These are phyloP conservation scores for Dovyalis caffra DNA, from an alignment of 345 rosid genomes.

Conservation along the genomic window DNA sequence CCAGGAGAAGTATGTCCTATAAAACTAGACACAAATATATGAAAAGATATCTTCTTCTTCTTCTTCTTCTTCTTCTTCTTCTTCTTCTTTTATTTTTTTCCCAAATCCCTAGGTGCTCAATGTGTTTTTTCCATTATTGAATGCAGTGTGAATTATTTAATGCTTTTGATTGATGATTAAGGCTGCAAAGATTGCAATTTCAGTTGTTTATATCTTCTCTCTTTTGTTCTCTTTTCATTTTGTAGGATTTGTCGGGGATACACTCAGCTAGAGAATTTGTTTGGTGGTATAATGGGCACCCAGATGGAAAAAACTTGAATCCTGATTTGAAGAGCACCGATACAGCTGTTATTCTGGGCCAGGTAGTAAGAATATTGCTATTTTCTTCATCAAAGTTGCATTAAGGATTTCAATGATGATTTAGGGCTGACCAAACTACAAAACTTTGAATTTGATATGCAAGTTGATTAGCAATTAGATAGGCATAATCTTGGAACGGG, in stretches of 20 bases:
- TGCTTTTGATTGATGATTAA: neutral
- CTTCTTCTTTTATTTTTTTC: too few species aligned
- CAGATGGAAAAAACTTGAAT: conserved; percentile 57
- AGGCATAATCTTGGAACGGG: neutral
- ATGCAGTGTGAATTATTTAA: too few species aligned
- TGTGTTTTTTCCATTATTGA: too few species aligned
- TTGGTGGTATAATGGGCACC: conserved; percentile 99
- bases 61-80: too few species aligned
- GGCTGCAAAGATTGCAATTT: neutral
- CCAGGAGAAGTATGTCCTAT: conserved; percentile 69
- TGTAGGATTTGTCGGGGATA: conserved; percentile 61
- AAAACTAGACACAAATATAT: neutral
- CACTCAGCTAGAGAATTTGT: conserved; percentile 94
- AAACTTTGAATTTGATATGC: neutral
- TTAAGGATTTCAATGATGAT: neutral
- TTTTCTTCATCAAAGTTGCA: neutral
- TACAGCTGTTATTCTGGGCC: conserved; percentile 80
- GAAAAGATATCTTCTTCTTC: too few species aligned
- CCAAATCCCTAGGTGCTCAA: too few species aligned
- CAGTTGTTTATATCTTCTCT: neutral
- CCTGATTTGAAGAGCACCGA: conserved; percentile 72
- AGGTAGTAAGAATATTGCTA: conserved; percentile 35
- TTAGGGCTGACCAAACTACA: neutral
- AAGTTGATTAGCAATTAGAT: neutral
- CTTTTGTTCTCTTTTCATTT: neutral